Evolutionary conservation across 441 rosid genomes (phyloP).

Genomic region (Cnidoscolus chayamansa): DNA sequence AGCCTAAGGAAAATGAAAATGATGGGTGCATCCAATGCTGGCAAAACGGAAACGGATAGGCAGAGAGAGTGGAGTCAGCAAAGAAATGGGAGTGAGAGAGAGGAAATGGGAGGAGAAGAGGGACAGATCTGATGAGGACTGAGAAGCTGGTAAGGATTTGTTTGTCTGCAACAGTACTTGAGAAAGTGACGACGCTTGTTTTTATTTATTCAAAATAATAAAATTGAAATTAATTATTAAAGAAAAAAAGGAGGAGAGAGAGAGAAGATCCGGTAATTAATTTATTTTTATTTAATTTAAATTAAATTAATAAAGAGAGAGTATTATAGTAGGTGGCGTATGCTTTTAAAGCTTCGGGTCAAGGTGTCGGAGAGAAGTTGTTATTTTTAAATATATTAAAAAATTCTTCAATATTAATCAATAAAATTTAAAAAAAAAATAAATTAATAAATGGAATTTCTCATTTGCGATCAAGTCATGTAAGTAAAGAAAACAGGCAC

Average conservation of each 20-base stretch:
- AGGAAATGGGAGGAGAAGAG: background rate
- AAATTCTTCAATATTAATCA: too few relatives aligned
- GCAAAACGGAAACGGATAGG: slow-evolving; percentile 2
- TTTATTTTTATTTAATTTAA: background rate
- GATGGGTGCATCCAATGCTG: slow-evolving; percentile 31
- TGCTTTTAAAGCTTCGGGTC: too few relatives aligned
- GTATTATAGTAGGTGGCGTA: background rate
- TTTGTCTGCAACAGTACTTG: slow-evolving; percentile 22
- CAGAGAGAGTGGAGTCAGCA: background rate
- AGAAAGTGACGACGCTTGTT: slow-evolving; percentile 26
- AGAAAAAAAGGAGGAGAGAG: background rate
- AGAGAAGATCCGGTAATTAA: slow-evolving; percentile 31
- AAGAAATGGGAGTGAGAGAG: slow-evolving; percentile 13
- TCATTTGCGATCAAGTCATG: too few relatives aligned
- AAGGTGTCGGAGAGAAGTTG: too few relatives aligned
- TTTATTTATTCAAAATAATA: background rate
- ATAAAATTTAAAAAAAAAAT: too few relatives aligned
- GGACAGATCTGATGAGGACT: slow-evolving; percentile 12
- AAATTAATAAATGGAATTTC: too few relatives aligned
- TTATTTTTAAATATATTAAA: too few relatives aligned
- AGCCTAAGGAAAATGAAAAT: slow-evolving; percentile 29
- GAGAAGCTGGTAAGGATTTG: slow-evolving; percentile 20
- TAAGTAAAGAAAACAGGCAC: too few relatives aligned
- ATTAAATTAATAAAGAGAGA: background rate
- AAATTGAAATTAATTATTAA: background rate